Conservation (phyloP, 331 rosid species). For the Acacia concinna region DNA sequence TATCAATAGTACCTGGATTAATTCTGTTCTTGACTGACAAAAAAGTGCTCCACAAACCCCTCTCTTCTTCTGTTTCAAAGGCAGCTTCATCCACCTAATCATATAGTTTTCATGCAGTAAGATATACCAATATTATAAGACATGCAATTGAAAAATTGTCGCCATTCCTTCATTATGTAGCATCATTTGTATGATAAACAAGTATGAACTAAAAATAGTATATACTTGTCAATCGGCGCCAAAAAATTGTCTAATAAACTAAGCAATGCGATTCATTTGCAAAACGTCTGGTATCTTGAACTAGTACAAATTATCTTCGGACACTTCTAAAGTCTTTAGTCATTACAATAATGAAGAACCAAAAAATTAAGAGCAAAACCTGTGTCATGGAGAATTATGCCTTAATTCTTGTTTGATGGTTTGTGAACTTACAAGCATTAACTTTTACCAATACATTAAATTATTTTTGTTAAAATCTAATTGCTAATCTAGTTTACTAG, state of each 20-base stretch:
- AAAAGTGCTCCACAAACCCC: slow-evolving; percentile 71
- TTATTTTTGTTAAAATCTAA: not conserved
- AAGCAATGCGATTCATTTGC: too few species aligned
- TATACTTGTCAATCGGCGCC: not conserved
- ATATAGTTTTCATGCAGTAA: slow-evolving; percentile 23
- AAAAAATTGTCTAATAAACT: not conserved
- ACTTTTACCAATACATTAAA: not conserved
- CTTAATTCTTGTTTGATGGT: not conserved
- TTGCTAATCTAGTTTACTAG: not conserved
- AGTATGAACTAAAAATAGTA: not conserved
- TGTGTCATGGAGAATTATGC: not conserved
- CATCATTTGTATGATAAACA: slow-evolving; percentile 7
- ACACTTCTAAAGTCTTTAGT: not conserved
- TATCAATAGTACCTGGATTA: slow-evolving; percentile 51
- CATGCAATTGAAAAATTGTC: not conserved
- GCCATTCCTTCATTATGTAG: not conserved
- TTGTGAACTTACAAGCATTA: not conserved
- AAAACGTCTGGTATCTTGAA: not conserved
- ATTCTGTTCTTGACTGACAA: slow-evolving; percentile 54
- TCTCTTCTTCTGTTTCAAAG: slow-evolving; percentile 79
- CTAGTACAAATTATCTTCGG: not conserved
- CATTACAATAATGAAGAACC: not conserved
- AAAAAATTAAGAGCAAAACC: not conserved
- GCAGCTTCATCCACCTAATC: slow-evolving; percentile 76
- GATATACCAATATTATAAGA: not conserved